These are phyloP conservation scores for Oryza punctata DNA, from an alignment of 176 grass and related monocot genomes.

Conservation along the genomic window DNA sequence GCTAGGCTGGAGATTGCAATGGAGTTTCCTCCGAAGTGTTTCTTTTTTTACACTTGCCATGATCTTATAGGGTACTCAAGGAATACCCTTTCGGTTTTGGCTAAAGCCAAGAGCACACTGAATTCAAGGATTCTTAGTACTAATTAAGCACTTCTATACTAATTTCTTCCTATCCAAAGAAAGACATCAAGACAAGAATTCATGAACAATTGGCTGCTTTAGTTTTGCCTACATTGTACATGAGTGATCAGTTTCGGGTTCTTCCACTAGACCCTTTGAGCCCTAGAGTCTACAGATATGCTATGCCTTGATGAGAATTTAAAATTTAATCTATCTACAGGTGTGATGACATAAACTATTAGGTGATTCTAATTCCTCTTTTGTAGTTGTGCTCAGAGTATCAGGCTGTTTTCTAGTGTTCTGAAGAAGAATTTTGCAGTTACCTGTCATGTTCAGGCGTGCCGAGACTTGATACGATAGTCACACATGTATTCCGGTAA, in stretches of 20 bases:
- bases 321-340: conserved; percentile 22
- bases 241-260: conserved; percentile 50
- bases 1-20: not conserved
- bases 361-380: conserved; percentile 32
- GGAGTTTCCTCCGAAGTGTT: not conserved
- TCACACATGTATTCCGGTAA: conserved; percentile 37
- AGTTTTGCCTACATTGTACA: conserved; percentile 36
- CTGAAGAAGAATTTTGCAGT: conserved; percentile 43
- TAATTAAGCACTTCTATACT: conserved; percentile 52
- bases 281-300: conserved; percentile 47
- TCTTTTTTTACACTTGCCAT: conserved; percentile 3
- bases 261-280: conserved; percentile 41
- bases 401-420: conserved; percentile 31
- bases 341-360: conserved; percentile 48
- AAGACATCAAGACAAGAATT: conserved; percentile 15
- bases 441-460: conserved; percentile 43
- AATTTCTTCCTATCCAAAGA: conserved; percentile 2
- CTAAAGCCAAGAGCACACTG: conserved; percentile 39
- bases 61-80: conserved; percentile 41
- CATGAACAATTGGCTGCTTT: conserved; percentile 22
- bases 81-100: conserved; percentile 44
- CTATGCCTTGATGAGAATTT: conserved; percentile 30
- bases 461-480: conserved; percentile 39
- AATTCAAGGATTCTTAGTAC: conserved; percentile 57
- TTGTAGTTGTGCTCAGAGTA: conserved; percentile 39